phyloP scores from a whole-genome alignment of 1,284 basidiomycete genomes.

The Vanrija sp. region DNA sequence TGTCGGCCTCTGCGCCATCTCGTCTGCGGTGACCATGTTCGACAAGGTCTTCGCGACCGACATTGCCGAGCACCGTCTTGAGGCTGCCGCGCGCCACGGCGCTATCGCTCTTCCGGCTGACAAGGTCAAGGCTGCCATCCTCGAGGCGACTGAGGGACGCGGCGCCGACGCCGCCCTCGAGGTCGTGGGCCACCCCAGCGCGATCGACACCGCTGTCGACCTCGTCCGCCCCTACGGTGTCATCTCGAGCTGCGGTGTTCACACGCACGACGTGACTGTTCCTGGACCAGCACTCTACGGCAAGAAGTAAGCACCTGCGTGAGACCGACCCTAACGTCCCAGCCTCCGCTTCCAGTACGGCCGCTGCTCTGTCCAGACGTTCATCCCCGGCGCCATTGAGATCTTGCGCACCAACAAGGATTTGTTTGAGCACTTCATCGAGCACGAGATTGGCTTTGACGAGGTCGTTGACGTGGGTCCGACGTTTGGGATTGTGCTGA shows the following conservation, averaged over 20 bases:
- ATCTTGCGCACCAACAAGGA: constrained; percentile 53
- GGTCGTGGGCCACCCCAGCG: constrained; percentile 73
- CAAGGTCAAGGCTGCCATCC: constrained; percentile 29
- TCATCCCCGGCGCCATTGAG: constrained; percentile 69
- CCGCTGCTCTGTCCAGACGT: constrained; percentile 77
- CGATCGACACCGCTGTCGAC: constrained; percentile 67
- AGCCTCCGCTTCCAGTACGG: constrained; percentile 52
- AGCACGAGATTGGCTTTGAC: constrained; percentile 37
- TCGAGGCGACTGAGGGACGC: constrained; percentile 40
- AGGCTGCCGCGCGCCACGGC: constrained; percentile 41
- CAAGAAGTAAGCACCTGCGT: constrained; percentile 57
- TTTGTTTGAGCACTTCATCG: constrained; percentile 43
- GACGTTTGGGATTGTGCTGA: neutral
- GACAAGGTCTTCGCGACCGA: constrained; percentile 41
- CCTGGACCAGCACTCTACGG: constrained; percentile 61
- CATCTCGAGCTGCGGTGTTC: constrained; percentile 72
- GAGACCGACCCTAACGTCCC: neutral
- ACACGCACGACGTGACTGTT: constrained; percentile 37
- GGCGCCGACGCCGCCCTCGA: constrained; percentile 54
- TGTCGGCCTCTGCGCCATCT: constrained; percentile 50
- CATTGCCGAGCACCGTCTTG: constrained; percentile 25
- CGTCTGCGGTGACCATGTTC: constrained; percentile 46
- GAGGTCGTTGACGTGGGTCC: constrained; percentile 39
- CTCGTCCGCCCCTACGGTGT: constrained; percentile 75
- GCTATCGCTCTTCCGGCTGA: constrained; percentile 40